Conservation (phyloP, 169 alveolate genomes). For the Gregarina niphandrodes region DNA sequence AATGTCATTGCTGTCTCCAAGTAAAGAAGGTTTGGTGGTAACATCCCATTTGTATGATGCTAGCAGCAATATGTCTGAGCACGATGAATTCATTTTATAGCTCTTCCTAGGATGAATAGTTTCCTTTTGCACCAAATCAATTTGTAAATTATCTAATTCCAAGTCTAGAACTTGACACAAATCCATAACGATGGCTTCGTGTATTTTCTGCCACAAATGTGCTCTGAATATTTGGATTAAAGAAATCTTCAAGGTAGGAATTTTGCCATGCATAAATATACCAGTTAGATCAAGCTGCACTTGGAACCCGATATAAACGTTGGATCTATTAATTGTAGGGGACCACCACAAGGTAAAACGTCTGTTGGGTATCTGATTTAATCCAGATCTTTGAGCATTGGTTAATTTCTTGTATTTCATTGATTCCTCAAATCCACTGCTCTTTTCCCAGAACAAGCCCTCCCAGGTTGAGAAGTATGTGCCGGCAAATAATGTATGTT, state of each 20-base stretch:
- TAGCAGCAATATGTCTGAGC: slow-evolving; percentile 93
- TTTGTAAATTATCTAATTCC: slow-evolving; percentile 87
- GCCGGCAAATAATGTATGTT: slow-evolving; percentile 98
- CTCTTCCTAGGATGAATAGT: slow-evolving; percentile 97
- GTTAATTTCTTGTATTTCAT: slow-evolving; percentile 97
- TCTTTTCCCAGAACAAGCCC: slow-evolving; percentile 99
- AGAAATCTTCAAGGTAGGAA: slow-evolving; percentile 96
- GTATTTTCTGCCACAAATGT: slow-evolving; percentile 99
- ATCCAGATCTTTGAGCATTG: slow-evolving; percentile 98
- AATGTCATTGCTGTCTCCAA: slow-evolving; percentile 73
- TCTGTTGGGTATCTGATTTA: slow-evolving; percentile 97
- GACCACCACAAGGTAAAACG: slow-evolving; percentile 99
- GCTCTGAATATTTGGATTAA: slow-evolving; percentile 97
- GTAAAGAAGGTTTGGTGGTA: slow-evolving; percentile 80
- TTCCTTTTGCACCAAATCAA: slow-evolving; percentile 96
- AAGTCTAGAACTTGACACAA: slow-evolving; percentile 80
- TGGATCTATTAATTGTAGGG: slow-evolving; percentile 98
- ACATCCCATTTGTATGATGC: slow-evolving; percentile 93
- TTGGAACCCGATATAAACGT: slow-evolving; percentile 99
- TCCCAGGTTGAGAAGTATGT: slow-evolving; percentile 99
- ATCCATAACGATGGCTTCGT: slow-evolving; percentile 98
- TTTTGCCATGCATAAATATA: slow-evolving; percentile 99
- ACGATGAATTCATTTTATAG: slow-evolving; percentile 97
- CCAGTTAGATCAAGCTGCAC: slow-evolving; percentile 99
- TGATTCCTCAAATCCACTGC: slow-evolving; percentile 93